Conservation (phyloP, 768 basidiomycete genomes). For the Tulasnella calospora region DNA sequence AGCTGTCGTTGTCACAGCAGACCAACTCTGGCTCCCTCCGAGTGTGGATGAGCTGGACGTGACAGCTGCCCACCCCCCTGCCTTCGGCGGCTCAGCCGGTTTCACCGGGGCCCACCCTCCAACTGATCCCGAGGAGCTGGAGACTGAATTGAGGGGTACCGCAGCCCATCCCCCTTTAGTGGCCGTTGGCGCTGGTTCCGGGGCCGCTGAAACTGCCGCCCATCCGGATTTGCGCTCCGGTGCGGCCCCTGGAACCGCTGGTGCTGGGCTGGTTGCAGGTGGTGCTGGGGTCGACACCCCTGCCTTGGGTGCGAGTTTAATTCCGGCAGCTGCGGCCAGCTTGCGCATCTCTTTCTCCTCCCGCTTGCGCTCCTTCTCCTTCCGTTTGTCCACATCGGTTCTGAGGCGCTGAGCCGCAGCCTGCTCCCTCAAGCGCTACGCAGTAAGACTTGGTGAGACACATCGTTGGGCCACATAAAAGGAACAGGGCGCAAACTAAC, state of each 20-base stretch:
- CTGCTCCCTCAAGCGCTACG: slow-evolving; percentile 65
- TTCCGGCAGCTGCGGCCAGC: slow-evolving; percentile 74
- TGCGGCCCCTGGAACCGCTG: slow-evolving; percentile 8
- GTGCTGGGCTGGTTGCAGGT: slow-evolving; percentile 24
- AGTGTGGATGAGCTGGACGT: slow-evolving; percentile 26
- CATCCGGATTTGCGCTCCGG: slow-evolving; percentile 30
- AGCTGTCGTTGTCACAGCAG: slow-evolving; percentile 14
- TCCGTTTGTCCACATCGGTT: slow-evolving; percentile 60
- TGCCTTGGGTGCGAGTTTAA: slow-evolving; percentile 51
- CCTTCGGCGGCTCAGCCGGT: slow-evolving; percentile 13
- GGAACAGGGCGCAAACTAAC: background rate
- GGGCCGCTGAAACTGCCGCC: slow-evolving; percentile 31
- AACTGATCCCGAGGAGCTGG: background rate
- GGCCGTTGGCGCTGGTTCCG: slow-evolving; percentile 30
- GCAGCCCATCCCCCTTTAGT: slow-evolving; percentile 51
- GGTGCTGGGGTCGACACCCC: slow-evolving; percentile 16
- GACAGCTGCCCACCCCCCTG: slow-evolving; percentile 30
- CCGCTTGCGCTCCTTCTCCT: slow-evolving; percentile 79
- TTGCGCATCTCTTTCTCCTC: slow-evolving; percentile 83
- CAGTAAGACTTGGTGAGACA: background rate
- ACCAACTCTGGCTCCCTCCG: background rate
- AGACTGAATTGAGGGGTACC: slow-evolving; percentile 37
- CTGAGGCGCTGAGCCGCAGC: slow-evolving; percentile 58
- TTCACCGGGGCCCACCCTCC: slow-evolving; percentile 19
- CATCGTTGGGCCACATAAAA: background rate